These are phyloP conservation scores for Polymyxa betae DNA, from an alignment of 208 protist species.

Conservation along the genomic window DNA sequence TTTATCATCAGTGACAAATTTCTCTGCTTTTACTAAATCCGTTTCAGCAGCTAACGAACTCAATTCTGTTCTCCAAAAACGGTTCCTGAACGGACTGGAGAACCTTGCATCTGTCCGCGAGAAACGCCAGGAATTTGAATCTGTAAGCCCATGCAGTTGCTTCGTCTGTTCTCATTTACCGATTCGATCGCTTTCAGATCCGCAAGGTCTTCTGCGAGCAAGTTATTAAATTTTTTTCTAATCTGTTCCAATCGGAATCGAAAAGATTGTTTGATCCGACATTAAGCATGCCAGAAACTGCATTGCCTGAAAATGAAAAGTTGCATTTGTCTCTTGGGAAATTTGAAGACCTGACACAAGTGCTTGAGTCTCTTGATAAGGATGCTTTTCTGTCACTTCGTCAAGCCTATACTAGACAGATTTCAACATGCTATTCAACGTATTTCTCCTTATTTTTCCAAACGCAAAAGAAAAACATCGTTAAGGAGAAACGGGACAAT, in stretches of 20 bases:
- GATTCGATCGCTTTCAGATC: neutral
- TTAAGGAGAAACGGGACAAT: constrained; percentile 14
- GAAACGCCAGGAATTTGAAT: neutral
- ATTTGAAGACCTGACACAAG: neutral
- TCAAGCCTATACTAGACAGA: neutral
- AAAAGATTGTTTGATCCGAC: neutral
- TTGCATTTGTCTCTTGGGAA: constrained; percentile 8
- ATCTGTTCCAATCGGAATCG: neutral
- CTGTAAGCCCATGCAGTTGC: neutral
- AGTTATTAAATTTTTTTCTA: neutral
- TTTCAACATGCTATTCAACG: neutral
- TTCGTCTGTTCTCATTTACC: neutral
- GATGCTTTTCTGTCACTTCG: neutral
- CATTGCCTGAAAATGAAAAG: neutral
- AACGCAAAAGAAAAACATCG: constrained; percentile 15
- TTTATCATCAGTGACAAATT: neutral
- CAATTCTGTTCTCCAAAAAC: neutral
- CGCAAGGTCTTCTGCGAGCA: neutral
- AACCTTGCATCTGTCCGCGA: constrained; percentile 30
- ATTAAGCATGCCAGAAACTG: neutral
- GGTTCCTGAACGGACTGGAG: constrained; percentile 41
- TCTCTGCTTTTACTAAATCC: neutral
- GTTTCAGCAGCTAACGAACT: neutral
- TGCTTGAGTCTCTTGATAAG: constrained; percentile 26
- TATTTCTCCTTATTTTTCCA: constrained; percentile 25